These are phyloP conservation scores for Aureobasidium uvarum DNA, from an alignment of 2,329 filamentous ascomycete species.

Conservation along the genomic window DNA sequence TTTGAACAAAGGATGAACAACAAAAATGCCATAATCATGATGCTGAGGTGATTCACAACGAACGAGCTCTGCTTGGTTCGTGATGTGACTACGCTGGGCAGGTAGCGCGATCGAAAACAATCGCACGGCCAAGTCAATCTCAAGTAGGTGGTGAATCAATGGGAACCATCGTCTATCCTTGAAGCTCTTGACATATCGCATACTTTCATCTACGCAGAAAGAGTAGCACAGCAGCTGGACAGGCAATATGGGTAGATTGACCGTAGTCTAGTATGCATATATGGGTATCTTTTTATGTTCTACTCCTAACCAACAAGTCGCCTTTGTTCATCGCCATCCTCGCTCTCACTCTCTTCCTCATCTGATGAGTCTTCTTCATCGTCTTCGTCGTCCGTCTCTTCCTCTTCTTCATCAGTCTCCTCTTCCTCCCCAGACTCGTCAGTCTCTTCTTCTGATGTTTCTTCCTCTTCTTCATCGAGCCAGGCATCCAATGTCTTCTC, in stretches of 20 bases:
- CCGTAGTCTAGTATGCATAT: not conserved
- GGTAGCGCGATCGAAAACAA: no score
- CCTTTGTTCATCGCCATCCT: slow-evolving; percentile 39
- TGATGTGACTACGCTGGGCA: no score
- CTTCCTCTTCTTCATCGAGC: slow-evolving; percentile 69
- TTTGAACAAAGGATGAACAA: no score
- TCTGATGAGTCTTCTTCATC: slow-evolving; percentile 48
- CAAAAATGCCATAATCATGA: no score
- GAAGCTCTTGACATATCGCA: no score
- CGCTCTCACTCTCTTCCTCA: slow-evolving; percentile 37
- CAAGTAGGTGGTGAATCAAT: no score
- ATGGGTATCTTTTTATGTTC: slow-evolving; percentile 18
- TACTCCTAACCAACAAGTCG: slow-evolving; percentile 39
- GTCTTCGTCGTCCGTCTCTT: slow-evolving; percentile 53
- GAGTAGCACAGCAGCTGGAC: not conserved
- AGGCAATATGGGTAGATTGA: not conserved
- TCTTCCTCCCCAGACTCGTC: slow-evolving; percentile 53
- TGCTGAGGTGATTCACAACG: no score
- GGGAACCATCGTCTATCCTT: no score
- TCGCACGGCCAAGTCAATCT: no score
- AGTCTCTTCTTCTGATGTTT: slow-evolving; percentile 46
- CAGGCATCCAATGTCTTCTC: slow-evolving; percentile 90
- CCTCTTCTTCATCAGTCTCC: slow-evolving; percentile 52
- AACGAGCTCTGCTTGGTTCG: no score
- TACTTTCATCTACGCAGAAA: no score